Base-by-base conservation (phyloP, 2,329 filamentous ascomycete genomes). In the Phaeosphaeria sp. region DNA sequence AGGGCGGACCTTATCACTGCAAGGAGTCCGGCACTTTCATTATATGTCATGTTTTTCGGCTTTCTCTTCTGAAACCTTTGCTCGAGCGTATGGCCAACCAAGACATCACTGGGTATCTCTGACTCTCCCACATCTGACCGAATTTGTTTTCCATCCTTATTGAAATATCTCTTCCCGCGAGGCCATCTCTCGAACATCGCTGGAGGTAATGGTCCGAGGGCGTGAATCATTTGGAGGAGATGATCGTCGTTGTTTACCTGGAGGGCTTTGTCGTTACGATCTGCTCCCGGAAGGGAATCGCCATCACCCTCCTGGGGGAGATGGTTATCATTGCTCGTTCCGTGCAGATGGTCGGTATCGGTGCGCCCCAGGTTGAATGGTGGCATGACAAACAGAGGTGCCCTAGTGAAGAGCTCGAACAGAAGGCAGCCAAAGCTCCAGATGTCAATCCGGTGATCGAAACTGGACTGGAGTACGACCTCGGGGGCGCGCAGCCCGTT, bases 361-460 rank as follows among this genome's bases (percentile, higher is more conserved):
- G 51, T 54, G 45, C 51, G 51, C 51, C 44, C 51, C 36, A 54
- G 51, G 36, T 49, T 54, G 36, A 54, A 54, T 54, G 45, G 51
- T 49, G 36, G 51, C 45, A 54, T 54, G 45, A 49, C 55, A 53
- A 69, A 69, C 5, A 69, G 57, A 40, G 53, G 5, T 15, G 42
- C 33, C 51, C 73, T 66, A 13, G 71, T 72, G 27, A 75, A 57
- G 33, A 74, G 61, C 59, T 75, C 73, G 56, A 69, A 75, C 27
- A 75, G 21, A n/a, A 75, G 60, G 46, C 72, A 76, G 13, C 64
- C 56, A 40, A 75, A 72, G 52, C 64, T 71, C 76, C 69, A 78
- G 36, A 77, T 63, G 27, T 78, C 73, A 52, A 77, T 72, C 2
- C 66, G 61, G 48, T 60, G 67, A 58, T 68, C 65, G 66, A 78